Conservation (phyloP, 768 basidiomycete species). For the Pisolithus orientalis region DNA sequence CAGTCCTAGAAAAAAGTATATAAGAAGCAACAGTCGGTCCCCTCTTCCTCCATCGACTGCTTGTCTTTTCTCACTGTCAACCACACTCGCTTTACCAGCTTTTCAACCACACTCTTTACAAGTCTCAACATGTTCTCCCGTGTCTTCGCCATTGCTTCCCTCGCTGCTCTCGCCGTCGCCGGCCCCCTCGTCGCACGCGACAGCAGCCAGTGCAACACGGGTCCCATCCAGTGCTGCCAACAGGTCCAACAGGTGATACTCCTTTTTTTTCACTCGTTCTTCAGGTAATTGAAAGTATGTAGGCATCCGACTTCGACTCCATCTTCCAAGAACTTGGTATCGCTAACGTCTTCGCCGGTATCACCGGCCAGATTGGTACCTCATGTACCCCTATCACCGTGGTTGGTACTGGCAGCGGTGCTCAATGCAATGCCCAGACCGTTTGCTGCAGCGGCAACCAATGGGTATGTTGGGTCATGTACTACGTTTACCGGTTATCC, state of each 20-base stretch:
- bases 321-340: not conserved
- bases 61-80: not conserved
- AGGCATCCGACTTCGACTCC: not conserved
- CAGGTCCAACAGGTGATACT: not conserved
- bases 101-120: not conserved
- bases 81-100: not conserved
- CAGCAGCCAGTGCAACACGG: slow-evolving; percentile 6
- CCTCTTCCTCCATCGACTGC: no score
- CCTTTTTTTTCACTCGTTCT: not conserved
- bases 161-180: not conserved
- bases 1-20: no score
- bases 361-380: slow-evolving; percentile 1
- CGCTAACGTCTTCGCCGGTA: slow-evolving; percentile 4
- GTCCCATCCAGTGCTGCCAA: slow-evolving; percentile 6
- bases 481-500: not conserved
- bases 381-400: slow-evolving; percentile 2
- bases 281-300: not conserved
- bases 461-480: slow-evolving; percentile 24
- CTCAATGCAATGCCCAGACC: slow-evolving; percentile 21
- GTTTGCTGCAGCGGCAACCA: slow-evolving; percentile 34
- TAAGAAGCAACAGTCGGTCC: no score
- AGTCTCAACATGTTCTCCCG: not conserved
- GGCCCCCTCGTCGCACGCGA: not conserved
- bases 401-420: slow-evolving; percentile 4
- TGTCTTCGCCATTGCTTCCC: not conserved